These are phyloP conservation scores for Zygoascus biomembranicola DNA, from an alignment of 805 yeast genomes.

Conservation along the genomic window DNA sequence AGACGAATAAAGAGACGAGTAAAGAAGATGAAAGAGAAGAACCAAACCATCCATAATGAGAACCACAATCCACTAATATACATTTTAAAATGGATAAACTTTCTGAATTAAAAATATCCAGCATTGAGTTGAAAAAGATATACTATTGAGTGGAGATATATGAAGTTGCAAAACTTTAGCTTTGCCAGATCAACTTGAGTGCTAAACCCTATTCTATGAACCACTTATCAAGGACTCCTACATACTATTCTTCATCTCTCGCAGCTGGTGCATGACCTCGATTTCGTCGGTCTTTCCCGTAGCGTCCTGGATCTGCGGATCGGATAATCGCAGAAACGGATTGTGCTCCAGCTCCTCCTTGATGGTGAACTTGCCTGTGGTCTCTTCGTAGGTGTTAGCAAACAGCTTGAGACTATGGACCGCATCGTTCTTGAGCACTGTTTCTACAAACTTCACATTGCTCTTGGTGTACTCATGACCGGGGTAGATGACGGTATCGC, in stretches of 20 bases:
- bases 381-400: constrained; percentile 48
- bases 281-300: constrained; percentile 45
- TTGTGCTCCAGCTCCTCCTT: constrained; percentile 74
- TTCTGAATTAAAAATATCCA: too few species aligned
- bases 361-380: constrained; percentile 83
- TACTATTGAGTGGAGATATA: too few species aligned
- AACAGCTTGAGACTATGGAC: constrained; percentile 47
- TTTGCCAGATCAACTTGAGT: too few species aligned
- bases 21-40: too few species aligned
- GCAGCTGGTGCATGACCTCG: constrained; percentile 61
- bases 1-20: too few species aligned
- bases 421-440: constrained; percentile 47
- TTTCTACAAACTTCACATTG: constrained; percentile 69
- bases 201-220: too few species aligned
- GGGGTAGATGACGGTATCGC: constrained; percentile 69
- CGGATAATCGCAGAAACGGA: constrained; percentile 79
- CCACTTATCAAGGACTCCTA: constrained; percentile 17
- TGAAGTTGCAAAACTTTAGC: too few species aligned
- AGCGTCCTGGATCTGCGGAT: constrained; percentile 50
- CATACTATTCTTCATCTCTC: constrained; percentile 66
- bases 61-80: too few species aligned
- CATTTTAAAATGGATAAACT: too few species aligned
- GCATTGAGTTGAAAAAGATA: too few species aligned
- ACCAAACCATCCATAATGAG: too few species aligned
- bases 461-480: constrained; percentile 94